These are phyloP conservation scores for Angomonas deanei DNA, from an alignment of 208 protist species.

Conservation along the genomic window DNA sequence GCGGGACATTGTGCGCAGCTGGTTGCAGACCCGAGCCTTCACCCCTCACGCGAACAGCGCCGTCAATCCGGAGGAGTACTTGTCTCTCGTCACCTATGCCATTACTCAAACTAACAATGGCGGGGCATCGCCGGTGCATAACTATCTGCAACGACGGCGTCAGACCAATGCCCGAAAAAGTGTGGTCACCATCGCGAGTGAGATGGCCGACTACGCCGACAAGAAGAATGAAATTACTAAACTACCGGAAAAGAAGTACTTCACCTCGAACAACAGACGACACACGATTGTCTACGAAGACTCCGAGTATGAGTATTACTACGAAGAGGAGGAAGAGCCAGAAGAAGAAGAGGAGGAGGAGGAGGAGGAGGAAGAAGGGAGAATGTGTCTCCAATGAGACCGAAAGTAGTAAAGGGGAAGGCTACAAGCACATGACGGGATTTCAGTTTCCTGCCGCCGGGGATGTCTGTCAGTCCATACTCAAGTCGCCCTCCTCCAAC, in stretches of 20 bases:
- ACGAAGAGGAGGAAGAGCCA: not conserved
- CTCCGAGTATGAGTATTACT: conserved; percentile 3
- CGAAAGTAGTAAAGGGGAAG: too few relatives aligned
- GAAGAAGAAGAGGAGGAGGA: not conserved
- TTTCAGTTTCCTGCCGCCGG: too few relatives aligned
- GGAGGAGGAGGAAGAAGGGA: not conserved
- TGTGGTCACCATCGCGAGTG: conserved; percentile 1
- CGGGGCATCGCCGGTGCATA: not conserved
- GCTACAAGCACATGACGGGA: too few relatives aligned
- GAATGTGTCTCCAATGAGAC: too few relatives aligned
- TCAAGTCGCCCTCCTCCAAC: too few relatives aligned
- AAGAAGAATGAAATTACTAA: not conserved
- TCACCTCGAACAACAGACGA: not conserved
- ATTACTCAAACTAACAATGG: not conserved
- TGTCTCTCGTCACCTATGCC: not conserved
- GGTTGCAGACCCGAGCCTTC: not conserved
- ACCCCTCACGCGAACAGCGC: not conserved
- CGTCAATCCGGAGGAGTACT: not conserved
- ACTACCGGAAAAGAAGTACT: not conserved
- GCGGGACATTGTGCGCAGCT: not conserved
- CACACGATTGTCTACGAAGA: conserved; percentile 1
- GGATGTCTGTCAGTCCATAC: too few relatives aligned
- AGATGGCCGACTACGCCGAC: not conserved
- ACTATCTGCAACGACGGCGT: not conserved
- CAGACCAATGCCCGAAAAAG: not conserved